A percentile compares a stretch with the other conserved stretches of the same genome.
Conservation (phyloP, 73 alveolate genomes). For the Paramecium primaurelia region DNA sequence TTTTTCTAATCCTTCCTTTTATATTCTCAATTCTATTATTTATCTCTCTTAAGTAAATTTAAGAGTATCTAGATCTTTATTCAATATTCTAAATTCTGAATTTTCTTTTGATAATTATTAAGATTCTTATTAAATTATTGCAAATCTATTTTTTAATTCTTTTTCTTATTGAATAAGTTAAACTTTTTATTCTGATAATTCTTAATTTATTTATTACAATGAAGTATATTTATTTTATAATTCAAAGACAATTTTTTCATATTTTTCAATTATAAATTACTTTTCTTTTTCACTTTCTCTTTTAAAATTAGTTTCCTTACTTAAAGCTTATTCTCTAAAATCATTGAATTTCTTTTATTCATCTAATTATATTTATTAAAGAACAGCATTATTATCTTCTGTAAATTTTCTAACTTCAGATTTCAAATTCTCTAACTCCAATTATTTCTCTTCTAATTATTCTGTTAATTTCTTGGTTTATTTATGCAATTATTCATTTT, state of each 20-base stretch:
- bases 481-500: conserved; percentile 13
- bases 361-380: neutral
- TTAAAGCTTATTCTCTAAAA: conserved; percentile 37
- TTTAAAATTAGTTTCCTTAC: conserved; percentile 36
- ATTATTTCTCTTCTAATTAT: neutral
- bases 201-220: neutral
- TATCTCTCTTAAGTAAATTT: conserved; percentile 52
- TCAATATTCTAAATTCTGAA: conserved; percentile 10
- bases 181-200: neutral
- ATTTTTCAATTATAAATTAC: conserved; percentile 33
- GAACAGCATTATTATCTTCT: neutral
- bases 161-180: conserved; percentile 2
- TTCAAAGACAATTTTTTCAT: conserved; percentile 45
- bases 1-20: conserved; percentile 57
- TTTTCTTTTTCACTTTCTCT: conserved; percentile 51
- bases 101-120: neutral
- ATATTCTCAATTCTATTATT: conserved; percentile 35
- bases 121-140: neutral
- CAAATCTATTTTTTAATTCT: conserved; percentile 14
- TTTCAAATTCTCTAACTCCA: conserved; percentile 11
- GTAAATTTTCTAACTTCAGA: neutral
- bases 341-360: conserved; percentile 49
- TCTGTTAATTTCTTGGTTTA: conserved; percentile 34
- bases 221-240: conserved; percentile 7
- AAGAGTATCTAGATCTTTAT: conserved; percentile 45